A percentile compares a stretch with the other conserved stretches of the same genome.
Evolutionary conservation across 2,329 filamentous ascomycete species (phyloP).

Genomic region (Penicillium sp.): DNA sequence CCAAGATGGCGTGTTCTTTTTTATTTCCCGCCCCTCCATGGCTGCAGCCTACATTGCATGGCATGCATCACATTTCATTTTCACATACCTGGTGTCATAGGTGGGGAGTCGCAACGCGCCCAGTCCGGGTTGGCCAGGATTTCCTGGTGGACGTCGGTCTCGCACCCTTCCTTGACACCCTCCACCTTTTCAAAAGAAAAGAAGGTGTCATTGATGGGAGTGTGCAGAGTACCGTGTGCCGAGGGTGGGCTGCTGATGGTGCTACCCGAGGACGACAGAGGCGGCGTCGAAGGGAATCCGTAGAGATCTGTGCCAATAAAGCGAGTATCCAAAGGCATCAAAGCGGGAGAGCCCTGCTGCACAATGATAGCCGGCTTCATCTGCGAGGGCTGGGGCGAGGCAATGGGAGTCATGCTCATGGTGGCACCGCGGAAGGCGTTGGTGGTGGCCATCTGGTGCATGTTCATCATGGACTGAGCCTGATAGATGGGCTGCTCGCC

Average conservation of each 20-base stretch:
- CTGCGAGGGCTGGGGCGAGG: constrained; percentile 69
- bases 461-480: constrained; percentile 45
- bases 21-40: neutral
- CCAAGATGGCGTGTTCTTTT: neutral
- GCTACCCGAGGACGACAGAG: constrained; percentile 81
- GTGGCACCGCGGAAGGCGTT: constrained; percentile 41
- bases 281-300: constrained; percentile 81
- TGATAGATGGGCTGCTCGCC: constrained; percentile 37
- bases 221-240: constrained; percentile 72
- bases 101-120: constrained; percentile 74
- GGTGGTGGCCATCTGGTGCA: constrained; percentile 43
- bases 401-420: constrained; percentile 62
- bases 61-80: neutral
- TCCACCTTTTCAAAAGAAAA: constrained; percentile 68
- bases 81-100: constrained; percentile 83
- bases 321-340: constrained; percentile 71
- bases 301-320: constrained; percentile 61
- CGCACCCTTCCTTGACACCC: constrained; percentile 67
- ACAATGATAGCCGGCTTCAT: constrained; percentile 73
- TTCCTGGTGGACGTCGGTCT: constrained; percentile 69
- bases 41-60: neutral
- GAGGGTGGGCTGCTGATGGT: constrained; percentile 79
- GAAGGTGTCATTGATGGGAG: constrained; percentile 78
- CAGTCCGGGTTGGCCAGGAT: constrained; percentile 72
- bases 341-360: constrained; percentile 55